phyloP scores from a whole-genome alignment of 2,329 filamentous ascomycete genomes.

The Phyllosticta citrichinensis region DNA sequence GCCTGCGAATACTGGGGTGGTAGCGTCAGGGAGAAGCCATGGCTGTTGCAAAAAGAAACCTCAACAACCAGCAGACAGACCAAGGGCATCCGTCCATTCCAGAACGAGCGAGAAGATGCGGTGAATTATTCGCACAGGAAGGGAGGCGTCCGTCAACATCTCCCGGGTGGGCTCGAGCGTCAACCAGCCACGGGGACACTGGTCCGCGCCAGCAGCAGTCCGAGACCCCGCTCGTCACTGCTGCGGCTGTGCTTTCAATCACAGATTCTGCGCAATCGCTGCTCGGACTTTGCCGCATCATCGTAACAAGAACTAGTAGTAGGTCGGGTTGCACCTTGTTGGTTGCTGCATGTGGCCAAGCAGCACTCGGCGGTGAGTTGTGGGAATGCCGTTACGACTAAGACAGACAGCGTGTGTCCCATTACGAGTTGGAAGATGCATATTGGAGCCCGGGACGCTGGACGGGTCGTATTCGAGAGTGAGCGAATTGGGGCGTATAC shows the following conservation, averaged over 20 bases:
- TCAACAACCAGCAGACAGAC: too few species aligned
- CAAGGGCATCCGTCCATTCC: background rate
- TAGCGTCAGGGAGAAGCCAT: too few species aligned
- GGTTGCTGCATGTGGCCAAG: background rate
- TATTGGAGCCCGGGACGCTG: background rate
- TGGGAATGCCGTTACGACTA: background rate
- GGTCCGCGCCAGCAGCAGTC: background rate
- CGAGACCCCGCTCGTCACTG: background rate
- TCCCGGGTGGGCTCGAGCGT: background rate
- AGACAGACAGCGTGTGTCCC: background rate
- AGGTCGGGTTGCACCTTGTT: too few species aligned
- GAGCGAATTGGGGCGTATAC: background rate
- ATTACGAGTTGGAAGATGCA: background rate
- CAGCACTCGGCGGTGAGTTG: background rate
- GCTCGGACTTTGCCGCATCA: background rate
- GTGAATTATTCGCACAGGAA: background rate
- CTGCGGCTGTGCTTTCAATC: background rate
- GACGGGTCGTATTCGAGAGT: background rate
- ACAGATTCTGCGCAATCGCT: background rate
- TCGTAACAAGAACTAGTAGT: too few species aligned
- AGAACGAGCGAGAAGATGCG: background rate
- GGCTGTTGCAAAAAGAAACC: too few species aligned
- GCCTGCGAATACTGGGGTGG: too few species aligned
- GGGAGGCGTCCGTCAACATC: background rate
- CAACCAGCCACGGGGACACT: background rate